Base-by-base conservation (phyloP, 331 rosid genomes). In the Dryas integrifolia region DNA sequence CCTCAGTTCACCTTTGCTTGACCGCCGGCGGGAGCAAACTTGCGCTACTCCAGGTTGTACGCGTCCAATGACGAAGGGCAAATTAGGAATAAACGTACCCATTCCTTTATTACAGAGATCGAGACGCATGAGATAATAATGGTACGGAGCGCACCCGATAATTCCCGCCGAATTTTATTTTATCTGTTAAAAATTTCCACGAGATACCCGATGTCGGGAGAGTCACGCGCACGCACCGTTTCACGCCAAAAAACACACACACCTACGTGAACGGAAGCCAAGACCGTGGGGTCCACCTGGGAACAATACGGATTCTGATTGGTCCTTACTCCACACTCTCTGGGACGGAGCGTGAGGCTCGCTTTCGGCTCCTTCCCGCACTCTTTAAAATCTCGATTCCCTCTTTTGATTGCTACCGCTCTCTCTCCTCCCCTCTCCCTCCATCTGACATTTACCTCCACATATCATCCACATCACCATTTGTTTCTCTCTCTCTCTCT, bases 341-440 rank as follows among this genome's bases (percentile, higher is more conserved):
- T 65, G 6, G 30, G 2, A 43, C 6, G 46, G 83, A 78, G 92
- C 87, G 89, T 87, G 84, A 47, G 21, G 51, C 51, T 49, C 46
- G 46, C 35, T 30, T 30, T 30, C 35, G 35, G 35, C 35, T 30
- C 35, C 3, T 30, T 30, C 35, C 35, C 57, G 13, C 44, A 6
- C 8, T 16, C 68, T 46, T 80, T 67, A 44, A 75, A 82, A 68
- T 67, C 70, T 73, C 11, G 81, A 77, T 85, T 81, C 86, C 82
- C 71, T 55, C 59, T 55, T 18, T 55, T 55, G 59, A 7, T 10
- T 50, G 46, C 46, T 50, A 40, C 62, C 21, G 7, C 14, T 13
- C 14, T 9, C 9, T 58, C 57, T 47, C 35, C 35, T 30, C 35
- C 35, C 35, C 3, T 30, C 35, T 30, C 35, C 35, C 35, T 30